Conservation (phyloP, 148 eudicot genomes). For the Chenopodium formosanum region DNA sequence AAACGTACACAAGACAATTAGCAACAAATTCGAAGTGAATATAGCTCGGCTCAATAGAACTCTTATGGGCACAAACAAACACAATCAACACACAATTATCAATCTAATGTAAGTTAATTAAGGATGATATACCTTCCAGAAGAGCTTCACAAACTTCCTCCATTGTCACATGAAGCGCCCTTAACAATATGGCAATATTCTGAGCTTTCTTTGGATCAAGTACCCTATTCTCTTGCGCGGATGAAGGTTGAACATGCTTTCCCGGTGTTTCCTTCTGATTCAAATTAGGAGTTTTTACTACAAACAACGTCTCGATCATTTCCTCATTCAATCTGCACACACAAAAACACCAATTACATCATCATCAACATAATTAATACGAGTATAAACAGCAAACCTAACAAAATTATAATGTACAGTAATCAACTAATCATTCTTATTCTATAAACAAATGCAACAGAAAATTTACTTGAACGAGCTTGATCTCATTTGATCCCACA, state of each 20-base stretch:
- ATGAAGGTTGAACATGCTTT: slow-evolving; percentile 43
- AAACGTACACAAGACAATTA: not conserved
- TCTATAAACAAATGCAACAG: not conserved
- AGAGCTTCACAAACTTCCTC: slow-evolving; percentile 98
- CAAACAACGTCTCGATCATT: slow-evolving; percentile 90
- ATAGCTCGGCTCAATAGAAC: not conserved
- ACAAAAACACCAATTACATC: slow-evolving; percentile 10
- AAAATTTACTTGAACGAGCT: slow-evolving; percentile 85
- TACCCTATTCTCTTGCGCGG: slow-evolving; percentile 66
- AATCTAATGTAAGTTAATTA: not conserved
- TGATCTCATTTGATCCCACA: slow-evolving; percentile 94
- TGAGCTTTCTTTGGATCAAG: slow-evolving; percentile 98
- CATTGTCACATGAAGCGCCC: slow-evolving; percentile 81
- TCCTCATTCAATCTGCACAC: slow-evolving; percentile 83
- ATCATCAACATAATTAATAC: not conserved
- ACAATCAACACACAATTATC: not conserved
- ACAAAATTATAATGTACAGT: not conserved
- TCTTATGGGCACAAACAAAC: not conserved
- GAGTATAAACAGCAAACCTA: not conserved
- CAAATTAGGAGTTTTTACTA: slow-evolving; percentile 59
- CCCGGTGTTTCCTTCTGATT: slow-evolving; percentile 49
- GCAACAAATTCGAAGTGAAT: not conserved
- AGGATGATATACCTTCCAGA: slow-evolving; percentile 58
- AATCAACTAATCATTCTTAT: not conserved
- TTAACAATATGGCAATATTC: slow-evolving; percentile 81